These are phyloP conservation scores for Coniella lustricola DNA, from an alignment of 2,329 filamentous ascomycete genomes.

Conservation along the genomic window DNA sequence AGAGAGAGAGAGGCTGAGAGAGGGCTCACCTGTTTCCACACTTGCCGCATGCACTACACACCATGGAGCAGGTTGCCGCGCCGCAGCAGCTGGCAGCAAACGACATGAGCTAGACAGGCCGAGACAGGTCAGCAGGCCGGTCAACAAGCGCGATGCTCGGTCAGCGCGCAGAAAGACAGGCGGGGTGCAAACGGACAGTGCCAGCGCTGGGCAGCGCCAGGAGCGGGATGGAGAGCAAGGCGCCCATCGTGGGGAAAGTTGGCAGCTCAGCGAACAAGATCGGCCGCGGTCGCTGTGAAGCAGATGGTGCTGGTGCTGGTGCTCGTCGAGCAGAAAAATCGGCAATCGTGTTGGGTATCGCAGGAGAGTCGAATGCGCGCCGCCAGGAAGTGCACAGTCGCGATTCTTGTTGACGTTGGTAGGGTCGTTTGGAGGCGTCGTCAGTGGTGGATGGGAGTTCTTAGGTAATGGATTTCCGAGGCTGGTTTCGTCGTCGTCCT, in stretches of 20 bases:
- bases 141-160: not conserved
- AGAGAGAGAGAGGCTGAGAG: too few species aligned
- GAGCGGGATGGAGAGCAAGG: constrained; percentile 80
- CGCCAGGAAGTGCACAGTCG: not conserved
- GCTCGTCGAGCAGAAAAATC: too few species aligned
- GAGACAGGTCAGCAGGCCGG: constrained; percentile 5
- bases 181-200: constrained; percentile 57
- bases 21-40: constrained; percentile 86
- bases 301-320: not conserved
- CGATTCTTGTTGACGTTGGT: not conserved
- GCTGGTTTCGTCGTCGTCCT: not conserved
- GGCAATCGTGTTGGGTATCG: not conserved
- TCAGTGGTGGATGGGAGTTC: not conserved
- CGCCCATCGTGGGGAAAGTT: constrained; percentile 65
- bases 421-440: not conserved
- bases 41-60: constrained; percentile 93
- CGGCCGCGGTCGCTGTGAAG: constrained; percentile 4
- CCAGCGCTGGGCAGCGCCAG: constrained; percentile 80
- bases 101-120: constrained; percentile 55
- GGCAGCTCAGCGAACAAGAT: not conserved
- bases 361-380: not conserved
- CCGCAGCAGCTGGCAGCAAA: constrained; percentile 89
- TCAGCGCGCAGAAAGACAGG: not conserved
- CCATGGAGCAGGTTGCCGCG: constrained; percentile 90
- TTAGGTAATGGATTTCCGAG: not conserved